Percentiles rank a stretch among this genome's conserved stretches.
phyloP scores from a whole-genome alignment of 305 asterid genomes.

The Galium porrigens region DNA sequence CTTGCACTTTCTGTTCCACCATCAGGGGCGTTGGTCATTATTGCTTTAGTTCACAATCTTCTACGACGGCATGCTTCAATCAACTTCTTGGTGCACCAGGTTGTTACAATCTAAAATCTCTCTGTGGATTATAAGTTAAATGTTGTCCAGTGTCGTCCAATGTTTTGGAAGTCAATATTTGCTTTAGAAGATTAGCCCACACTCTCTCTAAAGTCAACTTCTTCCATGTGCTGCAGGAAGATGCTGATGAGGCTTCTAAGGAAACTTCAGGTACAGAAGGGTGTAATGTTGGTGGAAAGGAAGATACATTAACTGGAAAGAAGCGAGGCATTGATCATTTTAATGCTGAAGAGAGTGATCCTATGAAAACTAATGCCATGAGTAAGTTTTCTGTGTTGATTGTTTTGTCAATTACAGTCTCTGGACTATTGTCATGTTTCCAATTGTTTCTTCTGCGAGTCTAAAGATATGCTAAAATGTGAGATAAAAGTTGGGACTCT shows the following conservation, averaged over 20 bases:
- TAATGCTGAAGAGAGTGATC: slow-evolving; percentile 56
- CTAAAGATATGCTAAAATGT: neutral
- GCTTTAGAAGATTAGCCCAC: neutral
- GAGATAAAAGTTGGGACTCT: neutral
- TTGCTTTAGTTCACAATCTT: slow-evolving; percentile 82
- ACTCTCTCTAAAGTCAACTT: neutral
- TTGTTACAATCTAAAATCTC: slow-evolving; percentile 20
- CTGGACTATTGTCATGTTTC: neutral
- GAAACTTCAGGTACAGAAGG: slow-evolving; percentile 31
- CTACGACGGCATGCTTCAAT: slow-evolving; percentile 87
- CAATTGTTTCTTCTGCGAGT: neutral
- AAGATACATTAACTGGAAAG: slow-evolving; percentile 18
- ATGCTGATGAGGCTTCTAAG: slow-evolving; percentile 22
- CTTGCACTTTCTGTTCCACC: slow-evolving; percentile 68
- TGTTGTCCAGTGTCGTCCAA: neutral
- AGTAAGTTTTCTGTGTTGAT: slow-evolving; percentile 35
- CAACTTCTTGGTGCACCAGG: slow-evolving; percentile 73
- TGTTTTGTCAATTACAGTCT: neutral
- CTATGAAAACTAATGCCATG: slow-evolving; percentile 53
- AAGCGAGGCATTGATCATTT: slow-evolving; percentile 63
- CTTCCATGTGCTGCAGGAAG: slow-evolving; percentile 29
- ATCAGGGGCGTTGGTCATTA: slow-evolving; percentile 60
- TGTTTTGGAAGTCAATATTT: neutral
- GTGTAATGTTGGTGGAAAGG: slow-evolving; percentile 16
- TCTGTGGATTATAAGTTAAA: neutral